Conservation (phyloP, 805 yeast species). For the Ogataea nakhonphanomensis region DNA sequence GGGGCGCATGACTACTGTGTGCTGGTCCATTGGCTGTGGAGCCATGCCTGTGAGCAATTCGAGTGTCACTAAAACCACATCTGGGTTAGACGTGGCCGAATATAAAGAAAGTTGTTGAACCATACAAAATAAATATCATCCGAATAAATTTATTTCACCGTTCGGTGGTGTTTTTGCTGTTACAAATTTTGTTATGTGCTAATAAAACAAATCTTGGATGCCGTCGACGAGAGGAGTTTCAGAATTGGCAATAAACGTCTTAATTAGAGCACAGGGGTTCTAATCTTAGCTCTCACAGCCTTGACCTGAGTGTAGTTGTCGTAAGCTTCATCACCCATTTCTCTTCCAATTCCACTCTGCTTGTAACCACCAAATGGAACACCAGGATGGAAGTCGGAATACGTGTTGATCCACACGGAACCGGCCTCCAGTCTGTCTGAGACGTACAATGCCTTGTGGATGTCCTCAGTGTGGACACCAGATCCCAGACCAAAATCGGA, state of each 20-base stretch:
- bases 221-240: too few species aligned
- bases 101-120: conserved; percentile 53
- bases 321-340: conserved; percentile 66
- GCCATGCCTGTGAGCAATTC: conserved; percentile 50
- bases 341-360: conserved; percentile 69
- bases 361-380: conserved; percentile 74
- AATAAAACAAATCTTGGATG: too few species aligned
- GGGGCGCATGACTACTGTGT: conserved; percentile 49
- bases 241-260: neutral
- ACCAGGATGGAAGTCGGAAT: conserved; percentile 62
- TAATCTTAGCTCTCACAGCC: conserved; percentile 53
- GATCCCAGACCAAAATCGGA: conserved; percentile 85
- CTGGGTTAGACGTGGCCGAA: conserved; percentile 38
- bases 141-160: neutral
- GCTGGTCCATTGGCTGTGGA: conserved; percentile 45
- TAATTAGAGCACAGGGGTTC: conserved; percentile 18
- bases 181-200: too few species aligned
- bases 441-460: conserved; percentile 63
- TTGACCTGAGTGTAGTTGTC: conserved; percentile 63
- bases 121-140: conserved; percentile 30
- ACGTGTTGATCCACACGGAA: conserved; percentile 77
- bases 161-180: neutral
- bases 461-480: conserved; percentile 72
- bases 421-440: conserved; percentile 71
- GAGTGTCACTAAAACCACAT: conserved; percentile 44